Base-by-base conservation (phyloP, 2,329 filamentous ascomycete species). In the Claviceps arundinis region DNA sequence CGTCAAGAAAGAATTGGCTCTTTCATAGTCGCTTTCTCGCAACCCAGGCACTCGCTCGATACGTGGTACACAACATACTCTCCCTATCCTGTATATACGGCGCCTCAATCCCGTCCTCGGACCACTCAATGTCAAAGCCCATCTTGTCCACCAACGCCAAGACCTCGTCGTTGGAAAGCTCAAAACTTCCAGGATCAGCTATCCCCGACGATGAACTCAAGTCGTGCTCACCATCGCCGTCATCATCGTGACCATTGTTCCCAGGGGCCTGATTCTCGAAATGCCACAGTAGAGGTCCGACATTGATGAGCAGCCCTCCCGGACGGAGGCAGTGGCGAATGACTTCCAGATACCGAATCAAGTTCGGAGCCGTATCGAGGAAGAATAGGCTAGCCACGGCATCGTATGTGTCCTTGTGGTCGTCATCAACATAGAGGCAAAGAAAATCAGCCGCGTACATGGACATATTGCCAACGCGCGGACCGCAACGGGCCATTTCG, bases 381-480 rank as follows among this genome's bases (percentile, higher is more conserved):
- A 98, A 98, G 71, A 97, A 98, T 11, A 95, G 87, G 2, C 86
- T 88, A 0, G 87, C 82, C 2, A 97, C 88, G 1, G 85, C 89
- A 61, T 96, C 84, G 65, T 89, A 97, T 0, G 67, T 61, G 0
- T 75, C 75, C 8, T 70, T 67, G 59, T 87, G 79, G 0, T 78
- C 76, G 1, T 77, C 72, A 53, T 83, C 75, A 26, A 75, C 77
- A 65, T 98, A 98, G 1, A 90, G 68, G n/a, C 89, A 84, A 52
- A 94, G 78, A 62, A 98, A 98, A 65, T 98, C 93, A 3, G 89
- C 89, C 0, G 90, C 87, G 22, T 85, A 84, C 91, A 98, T 97
- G 62, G 81, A 82, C 89, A 98, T 95, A 37, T 81, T 72, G 38
- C 87, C 87, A 26, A 64, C 59, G 14, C 22, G 42, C 60, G 57